Percentiles rank a stretch among this genome's conserved stretches.
Evolutionary conservation across 257 asterid genomes (phyloP).

Genomic region (Solanum etuberosum): DNA sequence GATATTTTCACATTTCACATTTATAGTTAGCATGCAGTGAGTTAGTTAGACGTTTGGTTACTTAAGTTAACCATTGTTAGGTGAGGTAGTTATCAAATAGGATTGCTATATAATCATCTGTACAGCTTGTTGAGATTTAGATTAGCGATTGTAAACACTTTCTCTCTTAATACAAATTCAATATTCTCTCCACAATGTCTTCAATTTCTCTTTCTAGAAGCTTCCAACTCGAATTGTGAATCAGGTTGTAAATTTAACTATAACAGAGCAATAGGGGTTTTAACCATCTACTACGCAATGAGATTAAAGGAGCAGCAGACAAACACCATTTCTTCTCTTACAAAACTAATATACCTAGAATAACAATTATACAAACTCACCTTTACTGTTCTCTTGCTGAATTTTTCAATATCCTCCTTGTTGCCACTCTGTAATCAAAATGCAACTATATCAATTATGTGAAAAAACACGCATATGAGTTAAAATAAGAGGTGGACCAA

Average conservation of each 20-base stretch:
- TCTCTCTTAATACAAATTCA: neutral
- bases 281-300: neutral
- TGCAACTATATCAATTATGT: neutral
- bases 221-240: neutral
- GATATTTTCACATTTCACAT: neutral
- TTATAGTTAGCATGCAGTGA: neutral
- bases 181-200: neutral
- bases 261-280: neutral
- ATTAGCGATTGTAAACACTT: neutral
- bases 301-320: neutral
- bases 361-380: slow-evolving; percentile 17
- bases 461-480: neutral
- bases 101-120: neutral
- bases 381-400: slow-evolving; percentile 96
- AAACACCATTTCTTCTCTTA: neutral
- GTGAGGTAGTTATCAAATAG: neutral
- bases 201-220: neutral
- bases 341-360: neutral
- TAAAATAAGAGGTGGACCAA: slow-evolving; percentile 1
- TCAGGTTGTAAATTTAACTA: neutral
- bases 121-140: neutral
- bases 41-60: neutral
- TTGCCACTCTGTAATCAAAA: slow-evolving; percentile 49
- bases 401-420: slow-evolving; percentile 89
- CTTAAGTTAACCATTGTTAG: neutral